These are phyloP conservation scores for Flammula alnicola DNA, from an alignment of 1,284 basidiomycete species.

Conservation along the genomic window DNA sequence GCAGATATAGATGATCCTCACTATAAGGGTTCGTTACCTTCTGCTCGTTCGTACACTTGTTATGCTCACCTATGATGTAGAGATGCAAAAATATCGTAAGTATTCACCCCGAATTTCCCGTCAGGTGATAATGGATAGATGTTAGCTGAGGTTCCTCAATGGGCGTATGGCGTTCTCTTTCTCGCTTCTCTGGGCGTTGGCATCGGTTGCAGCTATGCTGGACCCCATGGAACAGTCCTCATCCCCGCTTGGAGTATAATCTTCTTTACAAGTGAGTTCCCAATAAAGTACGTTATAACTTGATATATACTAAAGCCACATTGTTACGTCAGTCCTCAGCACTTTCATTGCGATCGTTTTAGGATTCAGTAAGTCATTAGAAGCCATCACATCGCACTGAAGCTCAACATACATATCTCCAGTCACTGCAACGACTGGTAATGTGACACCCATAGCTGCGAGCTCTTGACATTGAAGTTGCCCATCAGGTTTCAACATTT, in stretches of 20 bases:
- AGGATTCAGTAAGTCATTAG: slow-evolving; percentile 47
- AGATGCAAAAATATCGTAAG: slow-evolving; percentile 52
- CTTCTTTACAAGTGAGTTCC: slow-evolving; percentile 45
- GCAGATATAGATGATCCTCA: slow-evolving; percentile 52
- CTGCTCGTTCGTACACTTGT: neutral
- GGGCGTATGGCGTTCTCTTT: slow-evolving; percentile 54
- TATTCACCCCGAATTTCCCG: neutral
- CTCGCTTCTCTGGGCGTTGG: slow-evolving; percentile 53
- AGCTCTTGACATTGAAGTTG: neutral
- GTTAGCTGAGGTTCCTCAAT: slow-evolving; percentile 54
- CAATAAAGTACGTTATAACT: neutral
- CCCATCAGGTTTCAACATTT: slow-evolving; percentile 42
- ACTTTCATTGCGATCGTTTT: slow-evolving; percentile 51
- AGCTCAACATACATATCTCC: slow-evolving; percentile 5
- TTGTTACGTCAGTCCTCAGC: slow-evolving; percentile 33
- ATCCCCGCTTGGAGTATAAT: slow-evolving; percentile 60
- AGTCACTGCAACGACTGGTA: slow-evolving; percentile 55
- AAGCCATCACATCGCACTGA: neutral
- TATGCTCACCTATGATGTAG: slow-evolving; percentile 26
- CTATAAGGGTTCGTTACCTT: slow-evolving; percentile 42
- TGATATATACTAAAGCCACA: too few relatives aligned
- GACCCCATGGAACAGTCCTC: slow-evolving; percentile 42
- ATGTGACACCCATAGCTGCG: too few relatives aligned
- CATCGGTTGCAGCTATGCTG: slow-evolving; percentile 57
- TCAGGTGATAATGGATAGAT: neutral